These are phyloP conservation scores for Hypoxylon lenormandii DNA, from an alignment of 495 filamentous ascomycete species.

Conservation along the genomic window DNA sequence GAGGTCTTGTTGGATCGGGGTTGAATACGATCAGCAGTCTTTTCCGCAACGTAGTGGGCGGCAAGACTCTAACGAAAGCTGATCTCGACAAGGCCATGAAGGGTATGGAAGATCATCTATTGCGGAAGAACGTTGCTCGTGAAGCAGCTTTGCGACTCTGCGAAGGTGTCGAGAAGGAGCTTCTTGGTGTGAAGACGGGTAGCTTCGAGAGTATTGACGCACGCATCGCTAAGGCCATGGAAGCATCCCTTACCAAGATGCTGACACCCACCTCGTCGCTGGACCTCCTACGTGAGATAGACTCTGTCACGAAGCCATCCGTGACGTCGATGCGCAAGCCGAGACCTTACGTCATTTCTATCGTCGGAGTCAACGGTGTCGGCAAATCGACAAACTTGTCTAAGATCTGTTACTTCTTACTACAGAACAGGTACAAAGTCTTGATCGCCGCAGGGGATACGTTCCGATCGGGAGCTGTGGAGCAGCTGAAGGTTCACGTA, in stretches of 20 bases:
- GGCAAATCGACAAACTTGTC: constrained; percentile 96
- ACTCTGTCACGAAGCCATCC: constrained; percentile 76
- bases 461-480: constrained; percentile 95
- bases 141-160: constrained; percentile 93
- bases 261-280: constrained; percentile 94
- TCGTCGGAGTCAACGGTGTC: constrained; percentile 97
- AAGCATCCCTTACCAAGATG: constrained; percentile 90
- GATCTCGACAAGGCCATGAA: constrained; percentile 92
- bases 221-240: constrained; percentile 84
- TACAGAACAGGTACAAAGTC: constrained; percentile 97
- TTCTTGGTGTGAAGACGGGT: constrained; percentile 89
- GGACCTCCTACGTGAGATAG: constrained; percentile 92
- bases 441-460: constrained; percentile 96
- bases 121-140: constrained; percentile 95
- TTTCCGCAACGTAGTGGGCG: constrained; percentile 93
- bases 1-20: constrained; percentile 79
- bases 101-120: constrained; percentile 93
- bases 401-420: constrained; percentile 96
- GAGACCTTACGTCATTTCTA: constrained; percentile 94
- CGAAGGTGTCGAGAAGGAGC: constrained; percentile 87
- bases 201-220: constrained; percentile 92
- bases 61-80: constrained; percentile 85
- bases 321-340: constrained; percentile 64
- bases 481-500: constrained; percentile 94
- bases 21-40: constrained; percentile 83